These are phyloP conservation scores for Leptosphaerulina australis DNA, from an alignment of 2,329 filamentous ascomycete species.

Conservation along the genomic window DNA sequence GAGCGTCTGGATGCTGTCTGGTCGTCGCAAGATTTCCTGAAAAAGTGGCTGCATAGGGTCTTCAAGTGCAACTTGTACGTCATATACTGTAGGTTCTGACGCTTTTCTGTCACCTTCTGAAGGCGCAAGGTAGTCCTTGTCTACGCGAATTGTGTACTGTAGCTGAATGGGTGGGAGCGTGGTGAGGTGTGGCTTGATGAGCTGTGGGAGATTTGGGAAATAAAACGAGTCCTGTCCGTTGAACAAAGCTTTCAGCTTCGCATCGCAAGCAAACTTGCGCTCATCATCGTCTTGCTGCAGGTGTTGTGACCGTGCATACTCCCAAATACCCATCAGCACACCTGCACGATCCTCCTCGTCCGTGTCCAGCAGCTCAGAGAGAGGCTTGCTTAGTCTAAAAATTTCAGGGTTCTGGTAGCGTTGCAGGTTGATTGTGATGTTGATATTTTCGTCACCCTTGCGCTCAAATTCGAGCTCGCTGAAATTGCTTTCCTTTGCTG, in stretches of 20 bases:
- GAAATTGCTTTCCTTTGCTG: slow-evolving; percentile 75
- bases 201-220: slow-evolving; percentile 84
- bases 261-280: slow-evolving; percentile 88
- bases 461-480: slow-evolving; percentile 92
- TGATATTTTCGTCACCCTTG: slow-evolving; percentile 88
- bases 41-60: slow-evolving; percentile 77
- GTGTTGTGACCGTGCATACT: slow-evolving; percentile 85
- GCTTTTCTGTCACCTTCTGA: slow-evolving; percentile 71
- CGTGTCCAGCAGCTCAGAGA: slow-evolving; percentile 85
- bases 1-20: slow-evolving; percentile 65
- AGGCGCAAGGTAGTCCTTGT: slow-evolving; percentile 60
- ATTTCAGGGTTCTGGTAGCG: slow-evolving; percentile 86
- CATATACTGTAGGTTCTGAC: slow-evolving; percentile 83
- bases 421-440: slow-evolving; percentile 84
- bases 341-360: slow-evolving; percentile 86
- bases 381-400: slow-evolving; percentile 75
- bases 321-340: slow-evolving; percentile 90
- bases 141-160: slow-evolving; percentile 90
- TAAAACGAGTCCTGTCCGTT: slow-evolving; percentile 72
- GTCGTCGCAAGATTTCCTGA: slow-evolving; percentile 55
- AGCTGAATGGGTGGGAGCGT: slow-evolving; percentile 82
- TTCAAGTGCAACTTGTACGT: slow-evolving; percentile 82
- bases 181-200: slow-evolving; percentile 77
- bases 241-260: slow-evolving; percentile 78
- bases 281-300: slow-evolving; percentile 96